Evolutionary conservation across 2,329 filamentous ascomycete species (phyloP).

Genomic region (Emericellopsis atlantica): DNA sequence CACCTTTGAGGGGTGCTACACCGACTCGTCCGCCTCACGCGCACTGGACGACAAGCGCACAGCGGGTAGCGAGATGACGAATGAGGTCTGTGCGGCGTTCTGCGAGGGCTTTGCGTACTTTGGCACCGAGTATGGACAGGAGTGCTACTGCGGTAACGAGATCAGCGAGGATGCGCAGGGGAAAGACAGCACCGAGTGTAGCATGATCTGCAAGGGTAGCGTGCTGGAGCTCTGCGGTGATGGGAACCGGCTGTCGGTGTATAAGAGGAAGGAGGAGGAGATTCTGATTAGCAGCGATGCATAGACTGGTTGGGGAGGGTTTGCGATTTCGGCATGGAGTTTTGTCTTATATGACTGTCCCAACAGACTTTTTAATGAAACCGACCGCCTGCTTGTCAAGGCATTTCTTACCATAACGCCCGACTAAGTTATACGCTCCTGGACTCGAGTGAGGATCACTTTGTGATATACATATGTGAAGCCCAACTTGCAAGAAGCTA

Average conservation of each 20-base stretch:
- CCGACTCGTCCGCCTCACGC: constrained; percentile 17
- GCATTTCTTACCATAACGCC: too few species aligned
- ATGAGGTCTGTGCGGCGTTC: constrained; percentile 16
- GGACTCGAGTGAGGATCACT: too few species aligned
- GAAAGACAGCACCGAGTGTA: constrained; percentile 20
- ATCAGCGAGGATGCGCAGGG: constrained; percentile 14
- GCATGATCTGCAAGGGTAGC: constrained; percentile 26
- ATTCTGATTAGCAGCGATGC: not conserved
- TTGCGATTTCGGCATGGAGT: not conserved
- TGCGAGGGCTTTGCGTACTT: constrained; percentile 18
- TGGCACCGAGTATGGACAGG: constrained; percentile 23
- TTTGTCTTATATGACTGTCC: too few species aligned
- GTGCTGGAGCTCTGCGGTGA: constrained; percentile 24
- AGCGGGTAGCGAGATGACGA: constrained; percentile 16
- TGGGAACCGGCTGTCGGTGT: constrained; percentile 21
- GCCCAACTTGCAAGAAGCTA: too few species aligned
- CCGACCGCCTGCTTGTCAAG: too few species aligned
- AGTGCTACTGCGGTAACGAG: constrained; percentile 22
- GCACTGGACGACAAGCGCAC: constrained; percentile 14
- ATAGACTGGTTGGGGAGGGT: not conserved
- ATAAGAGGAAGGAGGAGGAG: constrained; percentile 12
- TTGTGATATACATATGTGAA: too few species aligned
- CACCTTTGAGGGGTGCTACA: constrained; percentile 20
- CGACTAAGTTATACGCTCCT: too few species aligned
- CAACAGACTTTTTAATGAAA: too few species aligned